Evolutionary conservation across 2,329 filamentous ascomycete species (phyloP).

Genomic region (Didymosphaeria variabile): DNA sequence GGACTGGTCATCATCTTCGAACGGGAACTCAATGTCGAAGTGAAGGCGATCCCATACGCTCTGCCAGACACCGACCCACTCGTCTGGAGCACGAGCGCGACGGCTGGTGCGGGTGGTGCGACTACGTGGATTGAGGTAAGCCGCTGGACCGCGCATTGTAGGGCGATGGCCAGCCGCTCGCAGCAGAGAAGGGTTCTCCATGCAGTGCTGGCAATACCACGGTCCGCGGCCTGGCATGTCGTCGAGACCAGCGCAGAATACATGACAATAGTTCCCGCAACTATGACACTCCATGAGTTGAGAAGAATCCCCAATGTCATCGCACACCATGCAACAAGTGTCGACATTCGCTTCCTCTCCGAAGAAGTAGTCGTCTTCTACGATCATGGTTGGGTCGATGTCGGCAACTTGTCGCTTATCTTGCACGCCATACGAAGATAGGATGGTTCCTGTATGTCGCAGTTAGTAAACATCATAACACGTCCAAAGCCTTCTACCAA

Average conservation of each 20-base stretch:
- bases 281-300: conserved; percentile 88
- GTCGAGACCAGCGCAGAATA: conserved; percentile 87
- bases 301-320: conserved; percentile 80
- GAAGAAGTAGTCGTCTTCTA: conserved; percentile 71
- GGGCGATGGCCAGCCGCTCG: conserved; percentile 46
- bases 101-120: conserved; percentile 42
- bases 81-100: conserved; percentile 43
- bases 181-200: conserved; percentile 49
- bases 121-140: conserved; percentile 41
- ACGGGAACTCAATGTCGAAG: conserved; percentile 85
- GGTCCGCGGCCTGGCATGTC: conserved; percentile 73
- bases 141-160: conserved; percentile 39
- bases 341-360: conserved; percentile 58
- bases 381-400: conserved; percentile 81
- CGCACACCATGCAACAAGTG: conserved; percentile 90
- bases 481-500: conserved; percentile 3
- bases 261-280: conserved; percentile 90
- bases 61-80: conserved; percentile 84
- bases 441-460: conserved; percentile 57
- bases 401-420: conserved; percentile 91
- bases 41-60: conserved; percentile 83
- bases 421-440: conserved; percentile 72
- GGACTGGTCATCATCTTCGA: conserved; percentile 70
- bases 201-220: conserved; percentile 93
- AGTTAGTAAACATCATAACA: conserved; percentile 25